phyloP scores from a whole-genome alignment of 1,139 yeast species.

The Sporopachydermia cereana region DNA sequence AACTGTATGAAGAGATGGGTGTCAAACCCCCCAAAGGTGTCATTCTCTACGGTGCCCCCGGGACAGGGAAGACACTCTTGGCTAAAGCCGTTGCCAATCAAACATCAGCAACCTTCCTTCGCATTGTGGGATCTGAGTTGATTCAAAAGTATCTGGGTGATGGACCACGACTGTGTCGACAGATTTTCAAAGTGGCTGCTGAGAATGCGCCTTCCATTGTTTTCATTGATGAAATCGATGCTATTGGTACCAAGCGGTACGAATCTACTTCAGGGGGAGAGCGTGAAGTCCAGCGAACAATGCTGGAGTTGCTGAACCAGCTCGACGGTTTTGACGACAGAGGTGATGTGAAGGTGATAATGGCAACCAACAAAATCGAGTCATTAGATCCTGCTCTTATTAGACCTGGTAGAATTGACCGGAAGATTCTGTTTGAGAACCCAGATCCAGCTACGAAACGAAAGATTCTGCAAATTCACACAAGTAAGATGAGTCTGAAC shows the following conservation, averaged over 20 bases:
- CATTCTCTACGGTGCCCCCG: slow-evolving; percentile 96
- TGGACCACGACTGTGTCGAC: slow-evolving; percentile 92
- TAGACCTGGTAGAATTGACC: slow-evolving; percentile 97
- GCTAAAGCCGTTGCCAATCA: slow-evolving; percentile 99
- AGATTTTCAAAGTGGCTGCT: slow-evolving; percentile 91
- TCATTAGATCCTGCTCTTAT: slow-evolving; percentile 70
- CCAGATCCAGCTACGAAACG: slow-evolving; percentile 91
- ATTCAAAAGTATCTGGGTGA: slow-evolving; percentile 97
- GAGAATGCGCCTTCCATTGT: slow-evolving; percentile 97
- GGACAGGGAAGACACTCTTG: slow-evolving; percentile 93
- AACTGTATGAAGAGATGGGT: slow-evolving; percentile 97
- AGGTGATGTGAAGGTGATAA: slow-evolving; percentile 95
- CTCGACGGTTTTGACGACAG: slow-evolving; percentile 97
- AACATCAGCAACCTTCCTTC: slow-evolving; percentile 88
- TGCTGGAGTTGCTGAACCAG: slow-evolving; percentile 94
- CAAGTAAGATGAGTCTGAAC: slow-evolving; percentile 86
- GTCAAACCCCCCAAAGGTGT: slow-evolving; percentile 99
- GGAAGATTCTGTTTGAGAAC: slow-evolving; percentile 91
- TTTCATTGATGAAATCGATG: slow-evolving; percentile 97
- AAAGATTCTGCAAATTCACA: slow-evolving; percentile 87
- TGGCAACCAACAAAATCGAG: slow-evolving; percentile 98
- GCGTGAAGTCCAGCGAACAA: slow-evolving; percentile 95
- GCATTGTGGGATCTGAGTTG: slow-evolving; percentile 94
- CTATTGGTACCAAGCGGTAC: slow-evolving; percentile 95
- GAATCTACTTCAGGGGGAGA: slow-evolving; percentile 97